Conservation (phyloP, 495 filamentous ascomycete species). For the Hypoxylon intermedium region DNA sequence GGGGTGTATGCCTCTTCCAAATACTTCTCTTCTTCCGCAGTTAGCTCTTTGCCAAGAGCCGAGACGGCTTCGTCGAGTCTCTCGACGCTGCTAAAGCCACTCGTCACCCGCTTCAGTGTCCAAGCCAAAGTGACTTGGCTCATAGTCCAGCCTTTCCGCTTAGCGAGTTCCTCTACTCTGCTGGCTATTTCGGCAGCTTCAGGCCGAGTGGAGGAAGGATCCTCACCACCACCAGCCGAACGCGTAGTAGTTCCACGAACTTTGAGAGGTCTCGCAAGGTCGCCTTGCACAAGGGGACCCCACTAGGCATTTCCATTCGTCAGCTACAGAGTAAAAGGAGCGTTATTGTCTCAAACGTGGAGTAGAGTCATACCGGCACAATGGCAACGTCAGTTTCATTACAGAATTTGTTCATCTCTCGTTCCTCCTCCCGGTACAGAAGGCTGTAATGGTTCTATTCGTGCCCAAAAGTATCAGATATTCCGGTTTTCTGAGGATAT, state of each 20-base stretch:
- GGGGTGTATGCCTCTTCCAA: constrained; percentile 71
- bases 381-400: constrained; percentile 69
- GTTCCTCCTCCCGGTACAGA: constrained; percentile 73
- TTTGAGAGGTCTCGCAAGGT: constrained; percentile 25
- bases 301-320: constrained; percentile 6
- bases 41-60: constrained; percentile 59
- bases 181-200: constrained; percentile 55
- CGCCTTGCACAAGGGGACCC: constrained; percentile 22
- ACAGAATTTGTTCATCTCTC: constrained; percentile 75
- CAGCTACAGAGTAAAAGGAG: background rate
- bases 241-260: constrained; percentile 16
- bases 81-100: constrained; percentile 64
- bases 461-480: background rate
- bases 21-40: constrained; percentile 67
- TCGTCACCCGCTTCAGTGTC: constrained; percentile 63
- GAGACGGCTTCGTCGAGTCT: constrained; percentile 69
- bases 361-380: constrained; percentile 50
- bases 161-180: constrained; percentile 63
- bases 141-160: constrained; percentile 66
- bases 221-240: background rate
- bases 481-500: background rate
- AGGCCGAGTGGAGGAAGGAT: background rate
- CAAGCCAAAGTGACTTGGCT: constrained; percentile 72
- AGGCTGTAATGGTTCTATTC: constrained; percentile 71
- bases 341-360: constrained; percentile 1